A percentile compares a stretch with the other conserved stretches of the same genome.
Conservation (phyloP, 768 basidiomycete species). For the Strobilomyces confusus region DNA sequence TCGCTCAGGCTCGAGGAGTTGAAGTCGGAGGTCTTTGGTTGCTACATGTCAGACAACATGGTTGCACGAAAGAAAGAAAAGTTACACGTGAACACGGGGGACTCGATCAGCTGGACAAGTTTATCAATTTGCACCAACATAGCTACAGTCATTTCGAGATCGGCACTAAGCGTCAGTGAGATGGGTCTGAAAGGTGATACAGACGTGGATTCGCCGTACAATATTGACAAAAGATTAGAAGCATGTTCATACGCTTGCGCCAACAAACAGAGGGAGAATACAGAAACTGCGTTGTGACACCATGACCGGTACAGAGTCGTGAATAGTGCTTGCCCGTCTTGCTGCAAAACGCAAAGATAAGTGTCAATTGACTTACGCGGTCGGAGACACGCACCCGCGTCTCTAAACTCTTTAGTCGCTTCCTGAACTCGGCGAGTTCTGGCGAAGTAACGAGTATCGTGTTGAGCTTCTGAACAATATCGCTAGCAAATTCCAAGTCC, state of each 20-base stretch:
- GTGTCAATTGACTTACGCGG: neutral
- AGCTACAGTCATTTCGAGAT: conserved; percentile 92
- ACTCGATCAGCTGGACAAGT: conserved; percentile 95
- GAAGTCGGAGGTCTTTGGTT: conserved; percentile 71
- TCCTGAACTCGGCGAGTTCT: conserved; percentile 92
- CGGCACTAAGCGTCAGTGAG: conserved; percentile 56
- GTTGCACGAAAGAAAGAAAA: neutral
- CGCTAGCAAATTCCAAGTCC: conserved; percentile 97
- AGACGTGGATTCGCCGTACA: conserved; percentile 47
- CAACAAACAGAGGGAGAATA: conserved; percentile 91
- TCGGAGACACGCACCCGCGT: conserved; percentile 60
- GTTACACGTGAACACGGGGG: conserved; percentile 96
- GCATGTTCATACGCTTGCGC: conserved; percentile 99
- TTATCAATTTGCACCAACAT: conserved; percentile 97
- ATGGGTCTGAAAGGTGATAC: neutral
- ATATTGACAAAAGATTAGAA: conserved; percentile 91
- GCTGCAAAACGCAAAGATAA: conserved; percentile 35
- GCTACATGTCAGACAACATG: conserved; percentile 1
- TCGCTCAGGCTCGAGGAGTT: conserved; percentile 94
- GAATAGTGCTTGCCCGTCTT: conserved; percentile 96
- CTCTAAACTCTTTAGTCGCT: conserved; percentile 88
- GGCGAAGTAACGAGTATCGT: conserved; percentile 96
- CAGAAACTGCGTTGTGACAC: conserved; percentile 98
- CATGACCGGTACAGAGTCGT: conserved; percentile 93
- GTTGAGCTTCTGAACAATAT: conserved; percentile 96